phyloP scores from a whole-genome alignment of 129 eudicot genomes.

The Logfia minima region DNA sequence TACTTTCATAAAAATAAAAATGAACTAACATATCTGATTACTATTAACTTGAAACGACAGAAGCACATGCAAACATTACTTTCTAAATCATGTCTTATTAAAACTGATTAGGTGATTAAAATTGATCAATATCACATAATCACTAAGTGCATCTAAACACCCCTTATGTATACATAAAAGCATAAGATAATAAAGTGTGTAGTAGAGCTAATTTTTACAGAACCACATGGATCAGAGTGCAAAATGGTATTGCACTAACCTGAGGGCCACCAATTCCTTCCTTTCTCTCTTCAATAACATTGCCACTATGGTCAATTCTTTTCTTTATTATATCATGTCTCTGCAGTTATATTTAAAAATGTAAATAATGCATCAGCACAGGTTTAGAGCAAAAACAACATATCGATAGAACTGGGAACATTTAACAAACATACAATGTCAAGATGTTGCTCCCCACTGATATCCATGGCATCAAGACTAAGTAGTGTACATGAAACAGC shows the following conservation, averaged over 20 bases:
- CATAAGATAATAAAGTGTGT: neutral
- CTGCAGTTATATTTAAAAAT: constrained; percentile 39
- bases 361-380: neutral
- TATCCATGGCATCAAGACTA: constrained; percentile 96
- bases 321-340: constrained; percentile 92
- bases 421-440: constrained; percentile 69
- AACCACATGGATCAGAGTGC: neutral
- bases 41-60: neutral
- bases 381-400: neutral
- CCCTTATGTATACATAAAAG: neutral
- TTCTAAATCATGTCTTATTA: neutral
- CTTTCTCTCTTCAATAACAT: constrained; percentile 66
- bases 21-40: too few relatives aligned
- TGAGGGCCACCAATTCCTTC: constrained; percentile 93
- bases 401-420: constrained; percentile 6
- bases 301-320: constrained; percentile 77
- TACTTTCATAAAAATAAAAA: too few relatives aligned
- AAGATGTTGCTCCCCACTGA: constrained; percentile 97
- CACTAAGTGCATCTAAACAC: neutral
- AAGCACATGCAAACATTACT: neutral
- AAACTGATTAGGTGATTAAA: neutral
- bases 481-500: constrained; percentile 86
- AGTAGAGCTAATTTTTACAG: neutral
- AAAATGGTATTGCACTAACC: constrained; percentile 43
- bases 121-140: neutral